Conservation (phyloP, 176 grass and related monocot species). For the Paspalum vaginatum region DNA sequence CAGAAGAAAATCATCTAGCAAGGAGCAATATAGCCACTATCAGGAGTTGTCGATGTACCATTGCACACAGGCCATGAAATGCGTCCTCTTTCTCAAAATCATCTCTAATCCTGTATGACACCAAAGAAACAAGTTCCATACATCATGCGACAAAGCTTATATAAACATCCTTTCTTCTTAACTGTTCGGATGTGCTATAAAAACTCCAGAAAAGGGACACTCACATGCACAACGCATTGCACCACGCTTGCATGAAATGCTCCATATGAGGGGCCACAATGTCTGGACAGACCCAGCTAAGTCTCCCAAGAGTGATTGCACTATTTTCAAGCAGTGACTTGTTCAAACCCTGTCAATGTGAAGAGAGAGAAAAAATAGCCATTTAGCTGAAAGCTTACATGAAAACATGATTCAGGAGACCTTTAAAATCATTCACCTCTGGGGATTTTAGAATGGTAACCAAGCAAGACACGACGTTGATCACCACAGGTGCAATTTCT, state of each 20-base stretch:
- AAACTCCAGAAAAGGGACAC: conserved; percentile 7
- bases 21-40: conserved; percentile 14
- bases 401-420: neutral
- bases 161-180: neutral
- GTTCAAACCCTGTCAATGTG: conserved; percentile 63
- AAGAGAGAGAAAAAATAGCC: neutral
- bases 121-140: conserved; percentile 19
- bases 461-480: conserved; percentile 71
- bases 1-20: neutral
- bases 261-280: conserved; percentile 87
- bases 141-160: conserved; percentile 13
- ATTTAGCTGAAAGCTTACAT: conserved; percentile 33
- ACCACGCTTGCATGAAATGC: conserved; percentile 98
- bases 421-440: conserved; percentile 52
- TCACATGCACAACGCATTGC: conserved; percentile 87
- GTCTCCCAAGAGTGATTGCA: conserved; percentile 94
- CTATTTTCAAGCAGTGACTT: conserved; percentile 96
- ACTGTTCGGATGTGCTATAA: neutral
- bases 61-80: conserved; percentile 92
- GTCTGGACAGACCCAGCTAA: conserved; percentile 93
- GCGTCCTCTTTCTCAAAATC: conserved; percentile 99
- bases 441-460: conserved; percentile 74
- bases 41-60: conserved; percentile 44
- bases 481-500: conserved; percentile 82
- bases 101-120: conserved; percentile 85